A percentile compares a stretch with the other conserved stretches of the same genome.
phyloP scores from a whole-genome alignment of 2,329 filamentous ascomycete genomes.

The Fusarium napiforme region DNA sequence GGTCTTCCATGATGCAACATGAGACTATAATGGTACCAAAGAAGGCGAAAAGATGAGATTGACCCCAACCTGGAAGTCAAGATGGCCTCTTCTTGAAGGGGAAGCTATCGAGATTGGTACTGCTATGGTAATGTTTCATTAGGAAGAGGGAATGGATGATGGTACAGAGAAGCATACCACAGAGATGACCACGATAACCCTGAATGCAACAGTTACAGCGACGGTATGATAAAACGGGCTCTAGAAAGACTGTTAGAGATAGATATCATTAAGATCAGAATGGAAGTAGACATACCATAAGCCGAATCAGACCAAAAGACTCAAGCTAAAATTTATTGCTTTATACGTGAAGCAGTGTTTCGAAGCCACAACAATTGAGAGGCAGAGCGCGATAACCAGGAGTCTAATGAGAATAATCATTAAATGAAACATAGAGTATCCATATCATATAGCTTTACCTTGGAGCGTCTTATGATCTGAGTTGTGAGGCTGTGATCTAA shows the following conservation, averaged over 20 bases:
- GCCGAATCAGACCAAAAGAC: no score
- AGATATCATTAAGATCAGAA: fast-evolving
- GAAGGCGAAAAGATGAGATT: neutral
- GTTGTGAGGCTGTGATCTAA: neutral
- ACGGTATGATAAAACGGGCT: neutral
- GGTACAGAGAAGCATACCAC: neutral
- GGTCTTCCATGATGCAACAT: neutral
- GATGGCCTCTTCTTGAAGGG: neutral
- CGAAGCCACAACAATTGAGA: no score
- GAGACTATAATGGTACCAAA: neutral
- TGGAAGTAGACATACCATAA: neutral
- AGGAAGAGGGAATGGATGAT: neutral
- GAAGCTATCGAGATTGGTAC: neutral
- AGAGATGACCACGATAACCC: neutral
- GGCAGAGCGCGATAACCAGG: neutral
- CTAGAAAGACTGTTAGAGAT: neutral
- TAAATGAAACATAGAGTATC: neutral
- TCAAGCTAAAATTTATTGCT: neutral
- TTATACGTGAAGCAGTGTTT: neutral
- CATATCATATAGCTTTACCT: neutral
- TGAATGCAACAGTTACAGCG: no score
- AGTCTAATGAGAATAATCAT: neutral
- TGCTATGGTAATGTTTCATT: neutral
- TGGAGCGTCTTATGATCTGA: neutral
- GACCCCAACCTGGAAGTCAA: neutral